These are phyloP conservation scores for Amorphotheca resinae DNA, from an alignment of 495 filamentous ascomycete species.

Conservation along the genomic window DNA sequence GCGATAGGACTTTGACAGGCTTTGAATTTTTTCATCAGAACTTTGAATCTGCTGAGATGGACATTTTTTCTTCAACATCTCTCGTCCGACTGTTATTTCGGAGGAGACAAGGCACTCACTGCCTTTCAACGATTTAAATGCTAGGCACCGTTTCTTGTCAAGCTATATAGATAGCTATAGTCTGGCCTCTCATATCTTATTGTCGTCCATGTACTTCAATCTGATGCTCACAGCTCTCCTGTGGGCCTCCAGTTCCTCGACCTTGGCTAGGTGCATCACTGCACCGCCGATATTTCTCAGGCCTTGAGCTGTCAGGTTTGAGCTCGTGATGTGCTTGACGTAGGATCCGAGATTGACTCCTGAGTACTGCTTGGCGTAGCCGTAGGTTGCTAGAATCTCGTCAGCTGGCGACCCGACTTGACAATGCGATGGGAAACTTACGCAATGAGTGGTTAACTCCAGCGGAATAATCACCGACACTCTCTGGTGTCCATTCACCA, in stretches of 20 bases:
- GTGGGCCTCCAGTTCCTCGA: conserved; percentile 93
- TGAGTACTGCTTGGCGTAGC: conserved; percentile 95
- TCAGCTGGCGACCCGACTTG: conserved; percentile 5
- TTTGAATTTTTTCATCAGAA: too few species aligned
- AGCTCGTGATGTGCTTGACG: conserved; percentile 91
- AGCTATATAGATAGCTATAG: too few species aligned
- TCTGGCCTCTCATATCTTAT: conserved; percentile 7
- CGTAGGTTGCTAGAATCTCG: conserved; percentile 71
- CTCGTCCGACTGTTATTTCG: too few species aligned
- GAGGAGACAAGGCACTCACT: too few species aligned
- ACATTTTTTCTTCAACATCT: too few species aligned
- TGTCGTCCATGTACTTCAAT: conserved; percentile 49
- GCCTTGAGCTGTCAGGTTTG: conserved; percentile 75
- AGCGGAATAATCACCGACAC: conserved; percentile 93
- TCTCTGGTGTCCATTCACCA: conserved; percentile 91
- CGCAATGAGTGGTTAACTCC: conserved; percentile 95
- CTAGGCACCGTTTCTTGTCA: too few species aligned
- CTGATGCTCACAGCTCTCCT: conserved; percentile 83
- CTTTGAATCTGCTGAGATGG: too few species aligned
- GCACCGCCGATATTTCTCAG: conserved; percentile 70
- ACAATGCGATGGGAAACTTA: conserved; percentile 37
- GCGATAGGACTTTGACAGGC: too few species aligned
- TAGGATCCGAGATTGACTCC: conserved; percentile 93
- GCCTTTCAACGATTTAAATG: too few species aligned
- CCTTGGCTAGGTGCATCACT: conserved; percentile 86